Conservation (phyloP, 768 basidiomycete species). For the Boletus pseudopeckii region DNA sequence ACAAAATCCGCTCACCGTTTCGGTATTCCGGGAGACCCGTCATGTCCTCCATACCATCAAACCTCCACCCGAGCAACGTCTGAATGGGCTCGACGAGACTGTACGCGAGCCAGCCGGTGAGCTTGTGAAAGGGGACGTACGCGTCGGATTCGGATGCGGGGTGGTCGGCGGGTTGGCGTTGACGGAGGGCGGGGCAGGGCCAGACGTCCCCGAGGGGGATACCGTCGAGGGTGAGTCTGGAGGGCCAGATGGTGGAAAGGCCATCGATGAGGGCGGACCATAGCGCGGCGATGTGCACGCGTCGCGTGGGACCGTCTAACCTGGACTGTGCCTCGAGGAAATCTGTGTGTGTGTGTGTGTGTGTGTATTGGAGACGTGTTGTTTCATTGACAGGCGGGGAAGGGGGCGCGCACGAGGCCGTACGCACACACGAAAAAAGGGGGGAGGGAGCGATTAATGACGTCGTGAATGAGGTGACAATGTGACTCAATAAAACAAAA, state of each 20-base stretch:
- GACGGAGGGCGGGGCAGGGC: slow-evolving; percentile 63
- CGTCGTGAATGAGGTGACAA: neutral
- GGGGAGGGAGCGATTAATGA: neutral
- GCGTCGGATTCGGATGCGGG: slow-evolving; percentile 36
- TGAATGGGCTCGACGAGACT: slow-evolving; percentile 83
- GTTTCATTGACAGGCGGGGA: neutral
- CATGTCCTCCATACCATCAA: slow-evolving; percentile 80
- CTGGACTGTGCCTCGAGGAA: slow-evolving; percentile 61
- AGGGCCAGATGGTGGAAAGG: slow-evolving; percentile 86
- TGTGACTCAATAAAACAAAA: neutral
- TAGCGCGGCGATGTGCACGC: slow-evolving; percentile 68
- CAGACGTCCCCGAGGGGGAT: slow-evolving; percentile 89
- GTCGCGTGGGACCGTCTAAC: slow-evolving; percentile 36
- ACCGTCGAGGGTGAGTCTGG: slow-evolving; percentile 62
- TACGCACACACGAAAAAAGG: neutral
- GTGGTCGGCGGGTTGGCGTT: neutral
- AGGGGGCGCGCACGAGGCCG: neutral
- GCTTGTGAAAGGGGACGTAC: slow-evolving; percentile 93
- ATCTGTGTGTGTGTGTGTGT: slow-evolving; percentile 39
- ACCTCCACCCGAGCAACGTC: slow-evolving; percentile 69
- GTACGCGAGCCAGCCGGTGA: slow-evolving; percentile 93
- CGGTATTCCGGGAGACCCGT: slow-evolving; percentile 95
- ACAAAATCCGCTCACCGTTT: slow-evolving; percentile 49
- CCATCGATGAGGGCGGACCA: slow-evolving; percentile 84
- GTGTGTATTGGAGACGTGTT: slow-evolving; percentile 1